Percentiles rank a stretch among this genome's conserved stretches.
These are phyloP conservation scores for Talaromyces rugulosus DNA, from an alignment of 2,329 filamentous ascomycete species.

Conservation along the genomic window DNA sequence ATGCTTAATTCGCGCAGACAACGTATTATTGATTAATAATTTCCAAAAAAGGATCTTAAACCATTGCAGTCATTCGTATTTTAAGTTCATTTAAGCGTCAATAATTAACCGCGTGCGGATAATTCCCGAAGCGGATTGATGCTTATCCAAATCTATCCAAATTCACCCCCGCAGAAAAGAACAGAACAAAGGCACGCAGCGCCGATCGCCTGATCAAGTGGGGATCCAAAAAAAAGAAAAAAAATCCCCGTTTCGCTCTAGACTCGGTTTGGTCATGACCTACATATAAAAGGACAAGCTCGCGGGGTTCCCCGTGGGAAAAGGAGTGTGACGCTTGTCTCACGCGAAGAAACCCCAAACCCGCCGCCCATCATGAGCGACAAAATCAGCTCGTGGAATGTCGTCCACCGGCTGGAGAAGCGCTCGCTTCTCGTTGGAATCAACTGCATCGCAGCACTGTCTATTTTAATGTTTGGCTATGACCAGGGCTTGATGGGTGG, in stretches of 20 bases:
- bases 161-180: background rate
- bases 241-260: background rate
- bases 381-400: conserved; percentile 41
- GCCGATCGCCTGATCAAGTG: background rate
- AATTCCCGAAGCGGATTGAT: background rate
- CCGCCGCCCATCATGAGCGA: conserved; percentile 28
- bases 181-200: background rate
- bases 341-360: background rate
- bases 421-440: conserved; percentile 55
- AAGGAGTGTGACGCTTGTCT: background rate
- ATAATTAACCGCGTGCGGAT: background rate
- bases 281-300: background rate
- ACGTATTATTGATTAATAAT: no score
- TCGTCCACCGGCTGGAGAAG: conserved; percentile 55
- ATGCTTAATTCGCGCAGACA: no score
- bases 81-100: background rate
- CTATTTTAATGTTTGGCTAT: conserved; percentile 66
- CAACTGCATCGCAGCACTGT: conserved; percentile 60
- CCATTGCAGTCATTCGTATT: no score
- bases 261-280: background rate
- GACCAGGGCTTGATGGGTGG: conserved; percentile 55
- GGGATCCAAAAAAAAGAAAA: background rate
- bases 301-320: background rate
- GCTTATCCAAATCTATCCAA: background rate
- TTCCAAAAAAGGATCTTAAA: no score